phyloP scores from a whole-genome alignment of 2,329 filamentous ascomycete genomes.

The Sordariomycetes sp. region DNA sequence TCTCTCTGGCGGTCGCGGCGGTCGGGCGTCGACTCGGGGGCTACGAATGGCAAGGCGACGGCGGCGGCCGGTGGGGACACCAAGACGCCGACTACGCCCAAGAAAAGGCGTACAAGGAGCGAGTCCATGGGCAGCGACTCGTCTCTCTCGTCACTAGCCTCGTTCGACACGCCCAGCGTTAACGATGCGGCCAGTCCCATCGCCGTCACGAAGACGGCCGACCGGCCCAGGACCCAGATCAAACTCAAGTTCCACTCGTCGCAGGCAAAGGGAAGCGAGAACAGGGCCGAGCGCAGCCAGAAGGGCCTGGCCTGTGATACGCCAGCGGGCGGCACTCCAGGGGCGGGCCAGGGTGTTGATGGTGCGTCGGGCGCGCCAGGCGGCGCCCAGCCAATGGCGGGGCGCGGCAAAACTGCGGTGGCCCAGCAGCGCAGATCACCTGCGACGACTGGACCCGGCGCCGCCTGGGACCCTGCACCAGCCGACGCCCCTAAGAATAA shows the following conservation, averaged over 20 bases:
- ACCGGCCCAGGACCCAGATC: background rate
- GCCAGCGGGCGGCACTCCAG: background rate
- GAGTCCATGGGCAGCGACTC: conserved; percentile 26
- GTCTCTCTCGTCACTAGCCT: conserved; percentile 23
- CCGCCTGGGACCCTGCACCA: background rate
- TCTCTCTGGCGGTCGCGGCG: background rate
- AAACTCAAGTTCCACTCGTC: background rate
- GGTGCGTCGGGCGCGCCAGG: conserved; percentile 1
- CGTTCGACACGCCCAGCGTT: conserved; percentile 1
- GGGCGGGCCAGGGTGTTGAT: background rate
- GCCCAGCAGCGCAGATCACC: conserved; percentile 4
- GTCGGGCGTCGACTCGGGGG: background rate
- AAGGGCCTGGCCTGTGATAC: background rate
- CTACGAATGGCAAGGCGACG: background rate
- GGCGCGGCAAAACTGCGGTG: conserved; percentile 4
- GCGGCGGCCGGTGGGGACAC: background rate
- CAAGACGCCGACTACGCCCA: conserved; percentile 16
- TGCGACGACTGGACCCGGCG: background rate
- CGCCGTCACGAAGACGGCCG: background rate
- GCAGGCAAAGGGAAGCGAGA: background rate
- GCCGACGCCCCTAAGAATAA: background rate
- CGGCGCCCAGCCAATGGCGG: conserved; percentile 1
- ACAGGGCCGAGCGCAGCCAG: background rate
- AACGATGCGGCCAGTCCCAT: background rate
- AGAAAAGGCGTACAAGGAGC: conserved; percentile 18